Conservation (phyloP, 257 asterid genomes). For the Pogostemon cablin region DNA sequence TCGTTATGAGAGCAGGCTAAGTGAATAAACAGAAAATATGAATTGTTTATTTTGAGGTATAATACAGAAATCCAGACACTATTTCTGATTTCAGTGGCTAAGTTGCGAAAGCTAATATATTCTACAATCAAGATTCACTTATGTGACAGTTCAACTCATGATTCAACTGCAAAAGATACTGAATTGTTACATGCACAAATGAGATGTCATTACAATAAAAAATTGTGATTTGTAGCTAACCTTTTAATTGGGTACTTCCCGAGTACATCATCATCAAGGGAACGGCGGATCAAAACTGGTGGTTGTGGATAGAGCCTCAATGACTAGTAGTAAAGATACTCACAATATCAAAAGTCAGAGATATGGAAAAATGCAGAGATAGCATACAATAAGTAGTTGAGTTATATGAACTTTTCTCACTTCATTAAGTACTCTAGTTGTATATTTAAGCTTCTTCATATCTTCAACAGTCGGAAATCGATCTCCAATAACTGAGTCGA, state of each 20-base stretch:
- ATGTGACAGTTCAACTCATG: not conserved
- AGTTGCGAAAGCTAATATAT: not conserved
- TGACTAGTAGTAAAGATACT: slow-evolving; percentile 56
- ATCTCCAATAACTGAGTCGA: slow-evolving; percentile 89
- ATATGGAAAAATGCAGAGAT: slow-evolving; percentile 17
- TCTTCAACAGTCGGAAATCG: slow-evolving; percentile 91
- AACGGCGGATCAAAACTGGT: slow-evolving; percentile 95
- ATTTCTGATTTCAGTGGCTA: not conserved
- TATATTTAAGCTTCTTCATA: slow-evolving; percentile 90
- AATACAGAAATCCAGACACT: slow-evolving; percentile 8
- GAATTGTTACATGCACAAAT: not conserved
- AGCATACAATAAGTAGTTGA: slow-evolving; percentile 18
- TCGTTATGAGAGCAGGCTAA: slow-evolving; percentile 3
- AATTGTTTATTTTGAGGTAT: slow-evolving; percentile 8
- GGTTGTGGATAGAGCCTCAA: slow-evolving; percentile 98
- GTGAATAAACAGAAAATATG: not conserved
- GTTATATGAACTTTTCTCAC: slow-evolving; percentile 48
- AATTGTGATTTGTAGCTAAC: slow-evolving; percentile 38
- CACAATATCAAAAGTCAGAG: slow-evolving; percentile 22
- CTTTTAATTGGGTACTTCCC: slow-evolving; percentile 87
- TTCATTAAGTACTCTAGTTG: slow-evolving; percentile 90
- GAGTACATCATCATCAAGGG: slow-evolving; percentile 74
- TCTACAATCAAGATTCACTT: not conserved
- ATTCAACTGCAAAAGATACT: not conserved
- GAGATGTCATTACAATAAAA: not conserved